phyloP scores from a whole-genome alignment of 768 basidiomycete genomes.

The Russula sp. region DNA sequence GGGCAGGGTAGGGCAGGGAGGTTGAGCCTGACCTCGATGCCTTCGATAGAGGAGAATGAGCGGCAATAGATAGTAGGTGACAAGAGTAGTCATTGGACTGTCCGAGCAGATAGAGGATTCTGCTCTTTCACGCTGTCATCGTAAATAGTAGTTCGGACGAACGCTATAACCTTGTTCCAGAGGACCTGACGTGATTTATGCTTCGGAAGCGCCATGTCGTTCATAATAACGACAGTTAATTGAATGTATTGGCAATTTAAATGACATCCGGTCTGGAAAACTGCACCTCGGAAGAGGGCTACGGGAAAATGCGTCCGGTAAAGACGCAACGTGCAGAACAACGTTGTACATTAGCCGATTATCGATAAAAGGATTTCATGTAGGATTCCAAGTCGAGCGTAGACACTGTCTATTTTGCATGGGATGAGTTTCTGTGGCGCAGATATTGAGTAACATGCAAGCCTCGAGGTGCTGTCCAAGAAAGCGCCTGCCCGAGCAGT shows the following conservation, averaged over 20 bases:
- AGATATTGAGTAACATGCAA: slow-evolving; percentile 3
- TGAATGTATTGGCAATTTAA: not conserved
- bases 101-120: not conserved
- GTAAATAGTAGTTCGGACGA: not conserved
- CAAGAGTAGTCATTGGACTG: slow-evolving; percentile 5
- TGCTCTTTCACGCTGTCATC: slow-evolving; percentile 5
- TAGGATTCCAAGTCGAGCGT: slow-evolving; percentile 5
- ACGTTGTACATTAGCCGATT: slow-evolving; percentile 17
- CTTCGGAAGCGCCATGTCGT: not conserved
- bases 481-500: not conserved
- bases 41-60: slow-evolving; percentile 6
- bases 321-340: slow-evolving; percentile 13
- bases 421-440: slow-evolving; percentile 11
- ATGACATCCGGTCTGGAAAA: slow-evolving; percentile 6
- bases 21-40: not conserved
- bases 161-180: slow-evolving; percentile 13
- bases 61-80: slow-evolving; percentile 17
- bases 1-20: not conserved
- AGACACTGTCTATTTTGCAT: slow-evolving; percentile 2
- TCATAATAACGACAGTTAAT: slow-evolving; percentile 13
- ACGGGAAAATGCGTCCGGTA: slow-evolving; percentile 2
- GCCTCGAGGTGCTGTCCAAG: slow-evolving; percentile 12
- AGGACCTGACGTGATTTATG: not conserved
- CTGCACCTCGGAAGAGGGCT: slow-evolving; percentile 1
- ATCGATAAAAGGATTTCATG: slow-evolving; percentile 16